Evolutionary conservation across 768 basidiomycete species (phyloP), one percentile per base, ranked within the genome.

Genomic region (Austroboletus festivus): DNA sequence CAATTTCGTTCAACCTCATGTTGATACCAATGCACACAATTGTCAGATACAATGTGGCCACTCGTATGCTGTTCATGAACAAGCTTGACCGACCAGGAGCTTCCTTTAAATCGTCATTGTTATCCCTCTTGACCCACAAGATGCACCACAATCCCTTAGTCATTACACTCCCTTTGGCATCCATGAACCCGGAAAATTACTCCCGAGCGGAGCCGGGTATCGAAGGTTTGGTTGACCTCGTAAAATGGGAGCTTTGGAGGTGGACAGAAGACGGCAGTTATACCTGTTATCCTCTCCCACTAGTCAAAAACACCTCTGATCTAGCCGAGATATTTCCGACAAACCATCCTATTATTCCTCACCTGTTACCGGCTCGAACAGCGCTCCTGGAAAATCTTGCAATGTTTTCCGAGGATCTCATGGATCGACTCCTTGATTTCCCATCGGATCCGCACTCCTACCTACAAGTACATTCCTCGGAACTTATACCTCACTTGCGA

Each of bases 61-160:
- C 87, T 12, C 74, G 89, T 44, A 77, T 93, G 44, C 73, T 93
- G 56, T 91, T 93, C 66, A 66, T 93, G 49, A 93, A 93, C 72
- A 93, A 93, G 64, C 76, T 93, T 38, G 91, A 93, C 65, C 81
- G 91, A 42, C 80, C 91, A 22, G 92, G 91, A 30, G 87, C 91
- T 4, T 92, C 89, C 1, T 83, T 90, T 59, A 74, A 73, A 48
- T 74, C 80, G 5, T 89, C 90, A 1, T 55, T 91, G 6, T 56
- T 75, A n/a, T 93, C 91, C 23, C 68, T 91, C 30, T 73, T 92
- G 11, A 68, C 76, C n/a, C 79, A 92, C 64, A 76, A 82, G 31
- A 74, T 93, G 33, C 91, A 93, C 58, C 79, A 82, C 3, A 81
- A 81, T 44, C 91, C 91, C 2, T 71, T 86, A 63, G 67, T 76